phyloP scores from a whole-genome alignment of 345 rosid species.

The Eutrema heterophyllum region DNA sequence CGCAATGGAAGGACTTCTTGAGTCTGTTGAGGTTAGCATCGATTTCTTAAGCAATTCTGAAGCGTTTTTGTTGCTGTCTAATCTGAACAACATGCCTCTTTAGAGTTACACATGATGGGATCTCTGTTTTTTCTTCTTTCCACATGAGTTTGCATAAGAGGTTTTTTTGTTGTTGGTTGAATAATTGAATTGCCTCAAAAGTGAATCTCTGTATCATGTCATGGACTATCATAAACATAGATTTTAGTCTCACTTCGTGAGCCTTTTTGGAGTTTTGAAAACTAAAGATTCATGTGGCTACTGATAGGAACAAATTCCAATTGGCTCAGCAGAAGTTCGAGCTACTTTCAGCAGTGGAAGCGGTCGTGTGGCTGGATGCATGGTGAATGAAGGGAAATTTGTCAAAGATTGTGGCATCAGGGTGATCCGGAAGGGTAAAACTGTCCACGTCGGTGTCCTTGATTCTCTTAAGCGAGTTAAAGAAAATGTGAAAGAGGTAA shows the following conservation, averaged over 20 bases:
- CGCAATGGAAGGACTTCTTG: constrained; percentile 99
- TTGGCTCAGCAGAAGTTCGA: constrained; percentile 87
- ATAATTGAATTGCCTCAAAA: constrained; percentile 1
- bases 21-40: constrained; percentile 70
- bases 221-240: neutral
- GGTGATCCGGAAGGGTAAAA: constrained; percentile 62
- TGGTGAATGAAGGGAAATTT: constrained; percentile 86
- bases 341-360: constrained; percentile 96
- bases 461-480: constrained; percentile 87
- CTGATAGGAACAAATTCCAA: constrained; percentile 68
- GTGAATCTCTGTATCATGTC: neutral
- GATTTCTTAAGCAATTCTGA: neutral
- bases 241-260: neutral
- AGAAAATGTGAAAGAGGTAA: constrained; percentile 94
- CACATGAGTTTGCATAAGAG: neutral
- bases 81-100: constrained; percentile 2
- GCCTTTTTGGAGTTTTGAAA: constrained; percentile 14
- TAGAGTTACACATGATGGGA: neutral
- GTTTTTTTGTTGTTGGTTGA: neutral
- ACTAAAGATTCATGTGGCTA: constrained; percentile 30
- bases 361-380: constrained; percentile 98
- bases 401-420: constrained; percentile 82
- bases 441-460: constrained; percentile 62
- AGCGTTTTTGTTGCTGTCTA: neutral
- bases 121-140: constrained; percentile 8